Evolutionary conservation across 2,329 filamentous ascomycete species (phyloP).

Genomic region (Diplocarpon mali): DNA sequence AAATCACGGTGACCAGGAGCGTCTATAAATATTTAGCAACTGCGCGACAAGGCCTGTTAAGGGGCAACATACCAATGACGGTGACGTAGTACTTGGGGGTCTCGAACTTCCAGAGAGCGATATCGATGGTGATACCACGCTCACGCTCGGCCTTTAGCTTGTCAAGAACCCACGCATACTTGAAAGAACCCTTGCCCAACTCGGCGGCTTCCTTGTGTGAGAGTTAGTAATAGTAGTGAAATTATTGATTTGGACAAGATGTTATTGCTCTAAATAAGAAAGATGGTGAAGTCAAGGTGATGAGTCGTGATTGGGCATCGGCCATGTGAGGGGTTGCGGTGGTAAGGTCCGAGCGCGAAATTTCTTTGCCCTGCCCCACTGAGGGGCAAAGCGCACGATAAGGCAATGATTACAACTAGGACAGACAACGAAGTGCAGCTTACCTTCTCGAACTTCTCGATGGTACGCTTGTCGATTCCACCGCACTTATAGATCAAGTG

Average conservation of each 20-base stretch:
- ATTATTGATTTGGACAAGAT: no score
- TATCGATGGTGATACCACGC: conserved; percentile 99
- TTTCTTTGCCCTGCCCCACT: conserved; percentile 22
- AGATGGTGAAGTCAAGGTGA: conserved; percentile 1
- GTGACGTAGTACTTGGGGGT: conserved; percentile 96
- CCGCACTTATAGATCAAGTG: conserved; percentile 99
- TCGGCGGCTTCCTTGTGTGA: conserved; percentile 80
- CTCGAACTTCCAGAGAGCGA: conserved; percentile 99
- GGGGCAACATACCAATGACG: conserved; percentile 66
- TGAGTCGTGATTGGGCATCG: conserved; percentile 8
- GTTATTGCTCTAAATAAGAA: neutral
- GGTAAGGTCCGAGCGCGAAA: conserved; percentile 19
- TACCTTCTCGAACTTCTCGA: conserved; percentile 99
- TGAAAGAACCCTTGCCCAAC: conserved; percentile 99
- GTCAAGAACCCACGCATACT: conserved; percentile 99
- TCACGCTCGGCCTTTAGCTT: conserved; percentile 99
- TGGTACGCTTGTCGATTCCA: conserved; percentile 99
- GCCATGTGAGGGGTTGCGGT: conserved; percentile 9
- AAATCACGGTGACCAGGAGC: conserved; percentile 99
- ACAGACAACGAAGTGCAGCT: conserved; percentile 26
- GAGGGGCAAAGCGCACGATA: conserved; percentile 26
- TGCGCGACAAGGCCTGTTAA: neutral
- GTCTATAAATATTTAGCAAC: conserved; percentile 39
- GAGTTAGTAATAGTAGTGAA: conserved; percentile 13
- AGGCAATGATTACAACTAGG: conserved; percentile 12